Evolutionary conservation across 768 basidiomycete species (phyloP).

Genomic region (Clitopilus passeckerianus): DNA sequence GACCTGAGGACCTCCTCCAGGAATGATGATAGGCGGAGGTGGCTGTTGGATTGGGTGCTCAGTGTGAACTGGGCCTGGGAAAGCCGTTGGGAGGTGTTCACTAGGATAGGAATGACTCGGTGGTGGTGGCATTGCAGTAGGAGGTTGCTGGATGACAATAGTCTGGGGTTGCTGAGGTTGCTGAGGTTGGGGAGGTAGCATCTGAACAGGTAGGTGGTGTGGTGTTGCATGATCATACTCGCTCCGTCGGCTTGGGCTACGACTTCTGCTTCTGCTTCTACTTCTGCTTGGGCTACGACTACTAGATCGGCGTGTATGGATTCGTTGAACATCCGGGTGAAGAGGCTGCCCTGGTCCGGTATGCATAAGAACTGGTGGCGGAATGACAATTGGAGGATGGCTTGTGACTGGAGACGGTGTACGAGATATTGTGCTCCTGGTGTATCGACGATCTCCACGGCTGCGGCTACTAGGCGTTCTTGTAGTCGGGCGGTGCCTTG

Average conservation of each 20-base stretch:
- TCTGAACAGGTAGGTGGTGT: conserved; percentile 2
- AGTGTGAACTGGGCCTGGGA: conserved; percentile 13
- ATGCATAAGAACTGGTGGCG: conserved; percentile 7
- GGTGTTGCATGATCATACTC: conserved; percentile 13
- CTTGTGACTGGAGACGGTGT: conserved; percentile 11
- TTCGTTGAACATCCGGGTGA: conserved; percentile 16
- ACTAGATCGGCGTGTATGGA: conserved; percentile 5
- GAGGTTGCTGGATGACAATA: background rate
- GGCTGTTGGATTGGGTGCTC: conserved; percentile 2
- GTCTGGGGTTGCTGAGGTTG: background rate
- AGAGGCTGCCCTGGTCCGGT: background rate
- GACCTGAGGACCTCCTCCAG: background rate
- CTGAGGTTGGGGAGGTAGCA: background rate
- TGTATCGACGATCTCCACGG: background rate
- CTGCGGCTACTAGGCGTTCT: background rate
- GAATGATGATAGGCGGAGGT: conserved; percentile 7
- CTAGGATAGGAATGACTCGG: conserved; percentile 10
- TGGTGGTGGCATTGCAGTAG: background rate
- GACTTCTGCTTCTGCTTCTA: conserved; percentile 13
- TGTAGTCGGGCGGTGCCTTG: background rate
- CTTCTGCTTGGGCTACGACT: conserved; percentile 3
- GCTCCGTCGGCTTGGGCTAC: conserved; percentile 7
- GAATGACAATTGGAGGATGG: conserved; percentile 12
- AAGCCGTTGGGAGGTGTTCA: conserved; percentile 13
- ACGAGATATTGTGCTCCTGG: background rate